Percentiles rank a stretch among this genome's conserved stretches.
phyloP scores from a whole-genome alignment of 192 early-diverging fungal species.

The Backusella australiensis region DNA sequence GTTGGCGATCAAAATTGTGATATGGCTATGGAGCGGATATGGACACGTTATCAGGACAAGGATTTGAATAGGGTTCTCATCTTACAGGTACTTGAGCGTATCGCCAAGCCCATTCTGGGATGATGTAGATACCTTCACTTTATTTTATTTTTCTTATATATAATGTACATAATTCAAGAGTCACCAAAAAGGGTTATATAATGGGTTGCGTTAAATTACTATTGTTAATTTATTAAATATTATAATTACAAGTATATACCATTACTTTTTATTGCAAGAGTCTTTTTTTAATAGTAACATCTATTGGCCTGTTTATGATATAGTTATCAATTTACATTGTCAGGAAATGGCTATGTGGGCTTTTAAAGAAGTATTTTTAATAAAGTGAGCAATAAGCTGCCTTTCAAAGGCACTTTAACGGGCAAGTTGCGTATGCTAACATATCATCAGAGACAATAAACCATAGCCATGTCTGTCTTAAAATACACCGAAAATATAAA shows the following conservation, averaged over 20 bases:
- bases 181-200: background rate
- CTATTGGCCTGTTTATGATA: background rate
- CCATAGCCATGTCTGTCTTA: no score
- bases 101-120: conserved; percentile 22
- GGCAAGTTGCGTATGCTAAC: no score
- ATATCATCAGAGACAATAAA: no score
- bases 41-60: conserved; percentile 25
- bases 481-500: no score
- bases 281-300: background rate
- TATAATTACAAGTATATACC: background rate
- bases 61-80: conserved; percentile 32
- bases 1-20: conserved; percentile 37
- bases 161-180: background rate
- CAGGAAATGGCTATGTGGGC: no score
- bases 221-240: background rate
- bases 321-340: no score
- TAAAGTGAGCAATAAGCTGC: no score
- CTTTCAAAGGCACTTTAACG: no score
- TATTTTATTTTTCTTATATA: background rate
- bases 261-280: background rate
- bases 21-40: conserved; percentile 30
- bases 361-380: no score
- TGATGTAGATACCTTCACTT: background rate
- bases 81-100: conserved; percentile 31
- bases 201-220: background rate